Evolutionary conservation across 2,329 filamentous ascomycete genomes (phyloP).

Genomic region (Ascochyta clinopodiicola): DNA sequence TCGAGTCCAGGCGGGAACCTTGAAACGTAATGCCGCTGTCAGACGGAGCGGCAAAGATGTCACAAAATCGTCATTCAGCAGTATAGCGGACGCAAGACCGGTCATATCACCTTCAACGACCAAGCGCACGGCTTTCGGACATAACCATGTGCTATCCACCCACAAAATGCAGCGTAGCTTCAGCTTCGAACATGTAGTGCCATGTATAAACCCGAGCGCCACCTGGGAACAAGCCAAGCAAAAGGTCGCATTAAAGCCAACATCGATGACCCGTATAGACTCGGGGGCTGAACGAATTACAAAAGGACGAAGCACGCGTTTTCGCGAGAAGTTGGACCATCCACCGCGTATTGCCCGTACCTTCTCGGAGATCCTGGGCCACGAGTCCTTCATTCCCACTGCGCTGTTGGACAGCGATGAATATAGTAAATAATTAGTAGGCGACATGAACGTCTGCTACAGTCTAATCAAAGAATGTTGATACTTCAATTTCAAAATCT

Average conservation of each 20-base stretch:
- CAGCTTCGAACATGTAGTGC: not conserved
- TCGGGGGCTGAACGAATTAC: not conserved
- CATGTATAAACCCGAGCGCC: not conserved
- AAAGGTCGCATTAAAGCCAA: not conserved
- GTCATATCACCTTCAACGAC: not conserved
- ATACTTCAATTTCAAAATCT: too few species aligned
- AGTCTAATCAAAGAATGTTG: not conserved
- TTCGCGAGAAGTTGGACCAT: not conserved
- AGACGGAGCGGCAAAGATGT: not conserved
- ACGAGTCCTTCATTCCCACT: constrained; percentile 1
- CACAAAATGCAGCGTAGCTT: not conserved
- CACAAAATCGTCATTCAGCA: too few species aligned
- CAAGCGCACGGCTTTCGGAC: not conserved
- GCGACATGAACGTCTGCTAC: too few species aligned
- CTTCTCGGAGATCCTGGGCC: constrained; percentile 4
- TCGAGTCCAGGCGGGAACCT: not conserved
- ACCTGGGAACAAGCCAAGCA: not conserved
- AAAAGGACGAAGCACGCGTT: not conserved
- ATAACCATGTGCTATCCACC: not conserved
- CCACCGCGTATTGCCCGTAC: not conserved
- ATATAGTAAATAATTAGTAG: not conserved
- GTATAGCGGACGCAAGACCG: not conserved
- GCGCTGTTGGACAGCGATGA: not conserved
- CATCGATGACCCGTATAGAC: not conserved
- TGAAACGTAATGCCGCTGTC: constrained; percentile 4